Conservation (phyloP, 371 early-diverging fungal genomes). For the Mucor mucedo region DNA sequence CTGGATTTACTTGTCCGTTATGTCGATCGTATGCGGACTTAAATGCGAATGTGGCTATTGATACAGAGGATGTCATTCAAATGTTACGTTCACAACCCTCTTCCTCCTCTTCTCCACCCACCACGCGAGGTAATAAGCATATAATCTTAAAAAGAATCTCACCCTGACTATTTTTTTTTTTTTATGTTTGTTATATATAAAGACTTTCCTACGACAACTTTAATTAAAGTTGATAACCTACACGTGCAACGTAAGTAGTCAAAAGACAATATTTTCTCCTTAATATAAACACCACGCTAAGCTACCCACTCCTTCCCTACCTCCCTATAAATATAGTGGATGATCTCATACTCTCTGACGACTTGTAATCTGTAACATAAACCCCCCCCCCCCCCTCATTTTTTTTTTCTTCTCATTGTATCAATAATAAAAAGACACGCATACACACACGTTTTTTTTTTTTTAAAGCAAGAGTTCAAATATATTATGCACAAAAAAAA, state of each 20-base stretch:
- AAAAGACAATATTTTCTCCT: not conserved
- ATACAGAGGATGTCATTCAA: slow-evolving; percentile 51
- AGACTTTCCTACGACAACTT: not conserved
- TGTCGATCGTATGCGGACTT: slow-evolving; percentile 91
- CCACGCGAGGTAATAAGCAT: not conserved
- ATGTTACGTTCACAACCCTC: slow-evolving; percentile 6
- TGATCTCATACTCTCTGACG: not conserved
- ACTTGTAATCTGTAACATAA: not conserved
- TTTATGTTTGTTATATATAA: not conserved
- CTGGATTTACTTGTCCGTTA: slow-evolving; percentile 88
- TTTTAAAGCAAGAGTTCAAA: not conserved
- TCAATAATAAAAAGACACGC: not conserved
- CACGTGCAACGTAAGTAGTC: not conserved
- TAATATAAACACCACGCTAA: too few species aligned
- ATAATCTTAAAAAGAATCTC: not conserved
- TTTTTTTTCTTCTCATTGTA: not conserved
- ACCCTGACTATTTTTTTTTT: not conserved
- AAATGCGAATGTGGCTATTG: slow-evolving; percentile 71
- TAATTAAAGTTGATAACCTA: not conserved
- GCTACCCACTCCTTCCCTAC: not conserved
- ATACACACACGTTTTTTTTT: not conserved
- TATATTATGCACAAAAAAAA: slow-evolving; percentile 5
- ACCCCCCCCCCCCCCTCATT: not conserved
- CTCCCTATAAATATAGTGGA: not conserved
- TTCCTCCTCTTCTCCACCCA: not conserved